Evolutionary conservation across 139 green algal genomes (phyloP), one percentile per base, ranked within the genome.

Genomic region (Trebouxia sp.): DNA sequence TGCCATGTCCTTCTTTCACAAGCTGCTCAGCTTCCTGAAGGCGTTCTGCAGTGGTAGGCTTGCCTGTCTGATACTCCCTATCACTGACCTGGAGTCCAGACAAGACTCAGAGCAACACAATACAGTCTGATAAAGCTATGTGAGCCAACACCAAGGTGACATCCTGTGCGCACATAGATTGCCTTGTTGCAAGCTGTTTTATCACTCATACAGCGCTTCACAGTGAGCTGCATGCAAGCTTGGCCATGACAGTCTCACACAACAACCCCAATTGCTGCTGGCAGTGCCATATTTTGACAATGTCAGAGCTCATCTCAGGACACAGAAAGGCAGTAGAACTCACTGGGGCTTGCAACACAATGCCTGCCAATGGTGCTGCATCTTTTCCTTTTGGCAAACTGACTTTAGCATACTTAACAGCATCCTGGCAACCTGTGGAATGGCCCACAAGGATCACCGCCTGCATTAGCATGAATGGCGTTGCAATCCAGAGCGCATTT

Each of bases 391-490:
- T 65, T 17, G 17, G 35, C 7, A 41, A 26, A 20, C 22, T 45
- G 39, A 75, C 12, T 22, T 87, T 28, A 32, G 76, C 76, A 58
- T 86, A 95, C 10, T 89, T 82, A 38, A 94, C 89, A 12, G 84
- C 79, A 75, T 95, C 92, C 67, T 96, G 92, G 80, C 92, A 94
- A 12, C 92, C 92, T 3, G 92, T 96, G 41, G 80, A 89, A 76
- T 95, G 92, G 0, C 92, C 92, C 38, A 93, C 58, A 2, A 96
- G 74, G 26, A 94, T 84, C 5, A 91, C 20, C 5, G 48, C 86
- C 43, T 86, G 75, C 78, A 74, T 37, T 56, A 30, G 39, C 69
- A 56, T 37, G 24, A 17, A 28, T 22, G 26, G 50, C 22, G 50
- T 5, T 17, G 50, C 26, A 17, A 10, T 17, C 50, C 26, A 22